Evolutionary conservation across 1,284 basidiomycete species (phyloP).

Genomic region (Trichosporon coremiiforme): DNA sequence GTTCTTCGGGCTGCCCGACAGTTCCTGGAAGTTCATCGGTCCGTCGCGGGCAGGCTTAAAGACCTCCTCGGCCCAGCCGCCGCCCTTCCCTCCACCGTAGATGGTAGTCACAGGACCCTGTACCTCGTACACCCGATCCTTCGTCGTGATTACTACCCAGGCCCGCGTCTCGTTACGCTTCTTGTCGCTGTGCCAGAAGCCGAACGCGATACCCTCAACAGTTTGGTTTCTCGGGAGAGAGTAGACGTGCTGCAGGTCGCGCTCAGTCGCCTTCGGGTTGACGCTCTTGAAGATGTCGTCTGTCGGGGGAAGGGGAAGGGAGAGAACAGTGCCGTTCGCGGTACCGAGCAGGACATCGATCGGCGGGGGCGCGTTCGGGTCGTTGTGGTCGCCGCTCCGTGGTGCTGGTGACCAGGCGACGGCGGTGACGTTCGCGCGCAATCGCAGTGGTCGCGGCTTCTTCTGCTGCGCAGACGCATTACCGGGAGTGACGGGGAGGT

Average conservation of each 20-base stretch:
- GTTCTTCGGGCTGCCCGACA: constrained; percentile 71
- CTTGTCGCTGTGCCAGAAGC: constrained; percentile 59
- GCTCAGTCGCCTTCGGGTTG: constrained; percentile 51
- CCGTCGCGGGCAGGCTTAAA: constrained; percentile 73
- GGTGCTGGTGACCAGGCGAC: constrained; percentile 84
- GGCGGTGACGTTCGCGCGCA: constrained; percentile 86
- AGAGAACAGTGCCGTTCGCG: constrained; percentile 78
- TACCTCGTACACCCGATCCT: constrained; percentile 89
- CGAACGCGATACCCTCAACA: constrained; percentile 78
- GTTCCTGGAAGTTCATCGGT: constrained; percentile 79
- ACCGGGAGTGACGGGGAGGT: constrained; percentile 63
- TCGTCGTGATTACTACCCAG: constrained; percentile 76
- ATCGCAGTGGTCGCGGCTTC: constrained; percentile 75
- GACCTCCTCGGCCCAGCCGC: constrained; percentile 68
- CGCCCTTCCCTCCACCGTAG: constrained; percentile 59
- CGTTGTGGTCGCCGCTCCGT: constrained; percentile 12
- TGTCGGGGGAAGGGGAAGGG: constrained; percentile 69
- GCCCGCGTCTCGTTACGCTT: constrained; percentile 39
- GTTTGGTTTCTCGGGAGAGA: constrained; percentile 75
- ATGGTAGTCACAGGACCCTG: constrained; percentile 62
- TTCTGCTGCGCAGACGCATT: constrained; percentile 58
- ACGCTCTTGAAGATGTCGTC: constrained; percentile 90
- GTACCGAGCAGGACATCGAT: constrained; percentile 71
- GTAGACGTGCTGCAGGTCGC: constrained; percentile 77
- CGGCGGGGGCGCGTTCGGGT: constrained; percentile 38